These are phyloP conservation scores for Puccinia coronata DNA, from an alignment of 1,284 basidiomycete species.

Conservation along the genomic window DNA sequence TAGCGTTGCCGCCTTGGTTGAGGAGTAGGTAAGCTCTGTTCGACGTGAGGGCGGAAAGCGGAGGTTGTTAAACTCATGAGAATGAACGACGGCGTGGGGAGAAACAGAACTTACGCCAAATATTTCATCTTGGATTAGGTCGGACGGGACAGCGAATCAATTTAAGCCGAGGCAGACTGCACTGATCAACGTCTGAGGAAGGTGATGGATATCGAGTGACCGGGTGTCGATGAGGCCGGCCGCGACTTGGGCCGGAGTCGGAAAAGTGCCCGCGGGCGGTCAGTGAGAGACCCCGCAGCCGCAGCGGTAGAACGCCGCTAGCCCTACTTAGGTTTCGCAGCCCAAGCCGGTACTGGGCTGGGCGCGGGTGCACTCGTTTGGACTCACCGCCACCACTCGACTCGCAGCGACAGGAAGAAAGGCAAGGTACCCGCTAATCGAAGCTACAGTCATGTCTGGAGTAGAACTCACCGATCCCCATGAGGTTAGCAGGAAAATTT, in stretches of 20 bases:
- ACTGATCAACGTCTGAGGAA: conserved; percentile 47
- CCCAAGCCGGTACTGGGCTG: neutral
- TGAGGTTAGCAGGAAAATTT: conserved; percentile 59
- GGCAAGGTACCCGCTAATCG: neutral
- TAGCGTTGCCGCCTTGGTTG: conserved; percentile 85
- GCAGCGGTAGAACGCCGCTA: neutral
- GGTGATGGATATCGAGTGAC: conserved; percentile 4
- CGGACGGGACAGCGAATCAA: conserved; percentile 50
- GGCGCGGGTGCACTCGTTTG: neutral
- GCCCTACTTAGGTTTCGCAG: conserved; percentile 5
- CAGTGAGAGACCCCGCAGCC: conserved; percentile 33
- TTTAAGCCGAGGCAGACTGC: conserved; percentile 48
- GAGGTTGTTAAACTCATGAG: conserved; percentile 55
- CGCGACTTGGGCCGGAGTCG: neutral
- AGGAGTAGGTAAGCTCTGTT: conserved; percentile 80
- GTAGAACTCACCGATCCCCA: conserved; percentile 77
- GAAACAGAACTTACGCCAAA: conserved; percentile 41
- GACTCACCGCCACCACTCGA: neutral
- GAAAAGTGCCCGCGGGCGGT: neutral
- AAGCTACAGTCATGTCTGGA: conserved; percentile 65
- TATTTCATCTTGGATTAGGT: conserved; percentile 23
- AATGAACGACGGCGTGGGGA: neutral
- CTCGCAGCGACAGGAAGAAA: conserved; percentile 13
- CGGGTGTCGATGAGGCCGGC: neutral
- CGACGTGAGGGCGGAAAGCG: conserved; percentile 57